These are phyloP conservation scores for Ogataea neopini DNA, from an alignment of 805 yeast genomes.

Conservation along the genomic window DNA sequence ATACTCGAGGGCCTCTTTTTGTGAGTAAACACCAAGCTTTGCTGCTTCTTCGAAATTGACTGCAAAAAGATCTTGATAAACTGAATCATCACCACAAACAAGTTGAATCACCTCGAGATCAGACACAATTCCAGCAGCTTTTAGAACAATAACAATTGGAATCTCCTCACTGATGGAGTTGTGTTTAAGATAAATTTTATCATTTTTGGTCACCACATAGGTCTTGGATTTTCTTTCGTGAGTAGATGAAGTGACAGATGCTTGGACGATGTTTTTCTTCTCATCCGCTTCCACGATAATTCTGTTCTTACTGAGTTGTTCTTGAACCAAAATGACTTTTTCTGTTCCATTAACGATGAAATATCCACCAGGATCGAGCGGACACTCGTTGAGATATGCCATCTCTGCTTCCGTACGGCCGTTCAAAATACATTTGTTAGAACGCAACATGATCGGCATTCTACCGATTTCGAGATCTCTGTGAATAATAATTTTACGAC, in stretches of 20 bases:
- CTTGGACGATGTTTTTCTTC: conserved; percentile 91
- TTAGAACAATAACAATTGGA: conserved; percentile 88
- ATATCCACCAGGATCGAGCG: conserved; percentile 98
- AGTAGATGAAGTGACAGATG: conserved; percentile 96
- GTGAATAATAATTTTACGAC: conserved; percentile 86
- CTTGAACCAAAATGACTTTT: conserved; percentile 94
- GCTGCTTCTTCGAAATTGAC: conserved; percentile 94
- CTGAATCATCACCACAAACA: conserved; percentile 87
- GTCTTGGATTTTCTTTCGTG: conserved; percentile 98
- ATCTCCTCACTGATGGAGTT: conserved; percentile 94
- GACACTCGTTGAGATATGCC: conserved; percentile 92
- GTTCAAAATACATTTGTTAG: conserved; percentile 84
- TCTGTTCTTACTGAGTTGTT: conserved; percentile 94
- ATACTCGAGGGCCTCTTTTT: conserved; percentile 89
- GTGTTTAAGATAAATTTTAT: conserved; percentile 86
- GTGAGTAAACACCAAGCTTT: conserved; percentile 80
- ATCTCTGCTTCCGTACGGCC: conserved; percentile 78
- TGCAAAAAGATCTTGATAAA: conserved; percentile 89
- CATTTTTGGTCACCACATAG: conserved; percentile 90
- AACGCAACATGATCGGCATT: conserved; percentile 98
- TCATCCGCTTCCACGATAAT: conserved; percentile 98
- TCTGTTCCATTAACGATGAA: conserved; percentile 98
- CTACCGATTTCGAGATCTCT: conserved; percentile 92
- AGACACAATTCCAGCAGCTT: conserved; percentile 92
- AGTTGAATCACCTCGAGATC: conserved; percentile 92